Evolutionary conservation across 2,329 filamentous ascomycete genomes (phyloP).

Genomic region (Colletotrichum tropicale): DNA sequence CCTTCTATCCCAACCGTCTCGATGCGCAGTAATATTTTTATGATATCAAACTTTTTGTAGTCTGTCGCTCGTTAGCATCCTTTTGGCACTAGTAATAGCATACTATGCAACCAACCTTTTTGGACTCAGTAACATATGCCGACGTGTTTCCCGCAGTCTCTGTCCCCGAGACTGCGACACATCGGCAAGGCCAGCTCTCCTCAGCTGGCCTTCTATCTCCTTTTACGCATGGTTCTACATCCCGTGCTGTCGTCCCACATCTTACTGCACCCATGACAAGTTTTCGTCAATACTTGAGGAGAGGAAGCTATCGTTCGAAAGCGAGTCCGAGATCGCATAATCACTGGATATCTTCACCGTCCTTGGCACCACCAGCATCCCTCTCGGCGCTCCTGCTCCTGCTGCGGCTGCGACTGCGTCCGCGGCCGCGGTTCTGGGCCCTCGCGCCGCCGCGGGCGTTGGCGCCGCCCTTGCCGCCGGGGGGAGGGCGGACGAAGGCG

Average conservation of each 20-base stretch:
- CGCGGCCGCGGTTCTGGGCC: constrained; percentile 37
- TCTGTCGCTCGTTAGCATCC: neutral
- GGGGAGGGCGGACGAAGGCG: constrained; percentile 82
- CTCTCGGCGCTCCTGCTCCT: constrained; percentile 37
- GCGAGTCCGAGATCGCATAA: neutral
- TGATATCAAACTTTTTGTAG: neutral
- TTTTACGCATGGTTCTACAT: neutral
- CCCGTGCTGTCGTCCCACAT: neutral
- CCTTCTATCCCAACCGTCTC: neutral
- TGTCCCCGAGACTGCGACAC: neutral
- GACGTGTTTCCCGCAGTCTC: neutral
- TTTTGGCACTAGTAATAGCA: neutral
- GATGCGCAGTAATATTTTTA: neutral
- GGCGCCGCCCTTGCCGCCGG: constrained; percentile 36
- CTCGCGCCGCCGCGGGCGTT: constrained; percentile 41
- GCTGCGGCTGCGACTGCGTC: constrained; percentile 43
- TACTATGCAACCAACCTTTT: neutral
- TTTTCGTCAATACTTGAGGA: neutral
- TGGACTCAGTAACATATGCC: constrained; percentile 3
- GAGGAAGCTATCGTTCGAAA: neutral
- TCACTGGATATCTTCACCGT: constrained; percentile 3
- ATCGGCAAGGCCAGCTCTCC: constrained; percentile 9
- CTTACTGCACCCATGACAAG: neutral
- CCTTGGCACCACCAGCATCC: neutral
- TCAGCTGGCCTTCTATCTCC: neutral